Conservation (phyloP, 2,329 filamentous ascomycete genomes). For the Tothia fuscella region DNA sequence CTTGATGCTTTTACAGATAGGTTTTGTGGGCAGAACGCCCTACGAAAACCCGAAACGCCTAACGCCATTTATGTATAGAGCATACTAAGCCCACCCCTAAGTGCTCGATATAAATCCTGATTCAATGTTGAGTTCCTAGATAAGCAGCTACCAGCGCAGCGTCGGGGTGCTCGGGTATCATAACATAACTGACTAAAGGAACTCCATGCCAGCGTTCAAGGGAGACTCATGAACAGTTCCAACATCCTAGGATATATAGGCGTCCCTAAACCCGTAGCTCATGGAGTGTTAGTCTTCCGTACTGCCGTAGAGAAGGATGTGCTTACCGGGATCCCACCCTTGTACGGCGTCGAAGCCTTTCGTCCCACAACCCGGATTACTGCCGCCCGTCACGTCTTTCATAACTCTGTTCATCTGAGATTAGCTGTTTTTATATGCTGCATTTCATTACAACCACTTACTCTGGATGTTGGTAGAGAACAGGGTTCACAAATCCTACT, state of each 20-base stretch:
- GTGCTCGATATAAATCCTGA: too few species aligned
- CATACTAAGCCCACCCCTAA: too few species aligned
- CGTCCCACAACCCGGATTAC: conserved; percentile 7
- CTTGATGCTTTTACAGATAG: too few species aligned
- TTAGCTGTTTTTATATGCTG: neutral
- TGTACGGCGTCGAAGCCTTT: conserved; percentile 1
- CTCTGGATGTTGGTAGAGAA: conserved; percentile 30
- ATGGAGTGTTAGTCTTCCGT: neutral
- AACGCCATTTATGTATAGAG: too few species aligned
- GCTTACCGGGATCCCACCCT: conserved; percentile 8
- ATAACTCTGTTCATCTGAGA: conserved; percentile 1
- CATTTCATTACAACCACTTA: neutral
- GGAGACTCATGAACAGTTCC: conserved; percentile 9
- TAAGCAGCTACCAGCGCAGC: too few species aligned
- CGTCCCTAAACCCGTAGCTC: conserved; percentile 8
- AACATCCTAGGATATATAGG: conserved; percentile 10
- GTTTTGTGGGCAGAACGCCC: too few species aligned
- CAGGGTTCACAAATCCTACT: conserved; percentile 45
- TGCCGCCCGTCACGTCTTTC: conserved; percentile 6
- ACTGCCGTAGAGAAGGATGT: neutral
- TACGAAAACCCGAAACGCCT: too few species aligned
- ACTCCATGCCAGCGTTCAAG: conserved; percentile 1
- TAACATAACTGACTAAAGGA: neutral
- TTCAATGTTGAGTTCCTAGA: too few species aligned
- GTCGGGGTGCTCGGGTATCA: conserved; percentile 8